Evolutionary conservation across 2,329 filamentous ascomycete species (phyloP), one percentile per base, ranked within the genome.

Genomic region (Ambrosiella xylebori): DNA sequence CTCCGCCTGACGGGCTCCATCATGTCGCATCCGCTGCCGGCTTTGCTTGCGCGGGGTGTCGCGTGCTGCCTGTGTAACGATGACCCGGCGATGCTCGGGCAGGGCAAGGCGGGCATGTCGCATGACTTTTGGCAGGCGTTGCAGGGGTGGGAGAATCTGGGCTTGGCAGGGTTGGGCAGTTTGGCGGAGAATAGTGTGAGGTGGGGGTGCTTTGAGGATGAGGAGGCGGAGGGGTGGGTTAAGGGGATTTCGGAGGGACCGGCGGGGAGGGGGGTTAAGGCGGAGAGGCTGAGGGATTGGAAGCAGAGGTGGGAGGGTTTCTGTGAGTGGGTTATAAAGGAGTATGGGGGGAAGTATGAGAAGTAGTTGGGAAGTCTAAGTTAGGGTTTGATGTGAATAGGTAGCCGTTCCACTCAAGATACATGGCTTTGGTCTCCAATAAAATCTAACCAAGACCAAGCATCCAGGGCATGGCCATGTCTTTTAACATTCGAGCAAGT

Each of bases 111-210:
- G 35, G 88, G 88, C 41, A 83, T 93, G 77, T 91, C 86, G 1
- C 87, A 95, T 69, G 89, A 96, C 70, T 95, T 95, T 70, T 96
- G 88, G 88, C 88, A 95, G 69, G 85, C 86, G 1, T 73, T 96
- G 17, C 89, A 95, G 69, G 90, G 87, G 0, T 93, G 90, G 80
- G 85, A 95, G 60, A 95, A 94, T 66, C 78, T 96, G 12, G 93
- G 90, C 0, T 75, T 97, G 1, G 88, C 87, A 9, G 91, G 90
- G 0, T 71, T 97, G 56, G 91, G 86, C 0, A 86, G 84, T 59
- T 75, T 98, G 64, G 91, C 89, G 0, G 89, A 97, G 75, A 97
- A 95, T 66, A 94, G 88, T 63, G 82, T 97, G 50, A 78, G 87
- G 45, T 97, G 88, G 88, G 85, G 88, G 7, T 85, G 84, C 19